phyloP scores from a whole-genome alignment of 2,329 filamentous ascomycete species.

The Pyrenochaeta sp. region DNA sequence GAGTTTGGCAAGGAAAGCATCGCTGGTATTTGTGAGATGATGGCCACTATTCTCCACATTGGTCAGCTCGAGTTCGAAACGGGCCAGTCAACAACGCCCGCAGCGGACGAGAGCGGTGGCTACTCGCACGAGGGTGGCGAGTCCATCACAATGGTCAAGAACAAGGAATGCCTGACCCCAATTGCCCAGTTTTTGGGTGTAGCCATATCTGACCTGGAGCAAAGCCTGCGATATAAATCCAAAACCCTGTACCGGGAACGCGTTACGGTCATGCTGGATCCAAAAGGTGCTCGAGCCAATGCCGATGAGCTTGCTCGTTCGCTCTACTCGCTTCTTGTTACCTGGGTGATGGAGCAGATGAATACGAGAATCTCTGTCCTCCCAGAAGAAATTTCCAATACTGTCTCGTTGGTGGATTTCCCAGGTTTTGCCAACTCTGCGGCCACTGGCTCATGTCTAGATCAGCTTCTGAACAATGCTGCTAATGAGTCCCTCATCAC shows the following conservation, averaged over 20 bases:
- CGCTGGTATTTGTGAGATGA: slow-evolving; percentile 93
- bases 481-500: slow-evolving; percentile 93
- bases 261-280: slow-evolving; percentile 98
- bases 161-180: slow-evolving; percentile 86
- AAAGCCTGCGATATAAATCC: slow-evolving; percentile 91
- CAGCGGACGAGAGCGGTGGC: slow-evolving; percentile 90
- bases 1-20: slow-evolving; percentile 95
- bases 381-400: slow-evolving; percentile 91
- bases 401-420: slow-evolving; percentile 94
- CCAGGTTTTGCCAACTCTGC: slow-evolving; percentile 89
- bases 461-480: slow-evolving; percentile 94
- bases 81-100: slow-evolving; percentile 78
- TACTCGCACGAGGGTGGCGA: slow-evolving; percentile 95
- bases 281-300: slow-evolving; percentile 85
- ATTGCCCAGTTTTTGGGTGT: slow-evolving; percentile 96
- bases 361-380: slow-evolving; percentile 88
- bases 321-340: slow-evolving; percentile 90
- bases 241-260: slow-evolving; percentile 96
- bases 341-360: slow-evolving; percentile 90
- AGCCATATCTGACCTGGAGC: slow-evolving; percentile 80
- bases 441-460: slow-evolving; percentile 83
- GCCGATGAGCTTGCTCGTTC: slow-evolving; percentile 94
- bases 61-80: slow-evolving; percentile 94
- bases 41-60: slow-evolving; percentile 95
- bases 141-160: slow-evolving; percentile 85